Percentiles rank a stretch among this genome's conserved stretches.
Evolutionary conservation across 1,139 yeast species (phyloP).

Genomic region (Suhomyces chickasaworum): DNA sequence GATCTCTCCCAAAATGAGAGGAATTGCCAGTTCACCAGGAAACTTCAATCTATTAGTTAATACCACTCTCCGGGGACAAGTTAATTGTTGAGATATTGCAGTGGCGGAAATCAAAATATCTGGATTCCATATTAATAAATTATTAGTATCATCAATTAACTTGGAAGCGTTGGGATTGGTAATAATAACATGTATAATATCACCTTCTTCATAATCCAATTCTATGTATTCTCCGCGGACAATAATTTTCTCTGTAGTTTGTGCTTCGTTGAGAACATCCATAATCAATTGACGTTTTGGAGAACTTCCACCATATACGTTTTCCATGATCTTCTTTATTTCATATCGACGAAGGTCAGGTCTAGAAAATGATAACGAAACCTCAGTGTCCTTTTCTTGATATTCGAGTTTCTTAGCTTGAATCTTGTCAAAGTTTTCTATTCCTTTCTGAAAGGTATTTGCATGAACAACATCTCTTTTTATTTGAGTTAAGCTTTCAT

Average conservation of each 20-base stretch:
- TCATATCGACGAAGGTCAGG: constrained; percentile 53
- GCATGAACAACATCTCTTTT: constrained; percentile 27
- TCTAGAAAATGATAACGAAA: constrained; percentile 48
- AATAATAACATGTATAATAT: constrained; percentile 63
- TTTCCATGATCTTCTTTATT: constrained; percentile 39
- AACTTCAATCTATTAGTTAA: constrained; percentile 54
- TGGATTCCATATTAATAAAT: constrained; percentile 77
- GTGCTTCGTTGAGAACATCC: constrained; percentile 44
- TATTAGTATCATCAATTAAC: constrained; percentile 57
- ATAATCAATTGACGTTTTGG: constrained; percentile 48
- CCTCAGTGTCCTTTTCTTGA: constrained; percentile 28
- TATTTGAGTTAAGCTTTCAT: constrained; percentile 5
- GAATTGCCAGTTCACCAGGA: constrained; percentile 59
- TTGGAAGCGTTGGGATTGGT: constrained; percentile 40
- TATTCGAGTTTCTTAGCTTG: constrained; percentile 13
- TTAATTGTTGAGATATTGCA: constrained; percentile 70
- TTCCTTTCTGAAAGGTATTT: constrained; percentile 31
- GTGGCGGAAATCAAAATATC: constrained; percentile 84
- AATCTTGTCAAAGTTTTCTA: constrained; percentile 27
- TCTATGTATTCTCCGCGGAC: constrained; percentile 52
- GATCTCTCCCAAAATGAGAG: constrained; percentile 73
- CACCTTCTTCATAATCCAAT: constrained; percentile 46
- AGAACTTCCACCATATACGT: constrained; percentile 26
- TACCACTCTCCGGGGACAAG: constrained; percentile 73
- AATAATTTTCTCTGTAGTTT: constrained; percentile 40